Percentiles rank a stretch among this genome's conserved stretches.
These are phyloP conservation scores for Termitomyces sp. DNA, from an alignment of 768 basidiomycete genomes.

Conservation along the genomic window DNA sequence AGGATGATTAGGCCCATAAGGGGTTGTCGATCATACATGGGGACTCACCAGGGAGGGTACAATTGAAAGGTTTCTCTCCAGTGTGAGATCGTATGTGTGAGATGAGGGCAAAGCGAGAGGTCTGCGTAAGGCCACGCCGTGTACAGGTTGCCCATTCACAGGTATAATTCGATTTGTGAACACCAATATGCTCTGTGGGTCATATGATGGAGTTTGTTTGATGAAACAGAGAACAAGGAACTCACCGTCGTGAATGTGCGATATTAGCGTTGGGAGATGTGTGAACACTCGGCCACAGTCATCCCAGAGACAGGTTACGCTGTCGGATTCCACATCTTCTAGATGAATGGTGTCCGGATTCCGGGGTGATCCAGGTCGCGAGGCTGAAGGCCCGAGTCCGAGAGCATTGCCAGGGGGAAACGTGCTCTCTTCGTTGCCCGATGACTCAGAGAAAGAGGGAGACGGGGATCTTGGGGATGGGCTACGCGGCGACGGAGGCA, in stretches of 20 bases:
- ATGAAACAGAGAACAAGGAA: constrained; percentile 8
- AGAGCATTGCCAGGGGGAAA: constrained; percentile 22
- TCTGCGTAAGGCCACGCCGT: constrained; percentile 79
- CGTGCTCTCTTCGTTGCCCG: constrained; percentile 24
- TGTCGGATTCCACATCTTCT: constrained; percentile 37
- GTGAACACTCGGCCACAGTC: constrained; percentile 75
- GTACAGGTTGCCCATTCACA: constrained; percentile 89
- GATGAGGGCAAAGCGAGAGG: constrained; percentile 85
- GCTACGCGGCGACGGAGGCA: constrained; percentile 13
- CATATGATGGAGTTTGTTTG: background rate
- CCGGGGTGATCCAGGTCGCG: constrained; percentile 15
- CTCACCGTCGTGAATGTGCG: constrained; percentile 82
- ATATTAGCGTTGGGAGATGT: constrained; percentile 71
- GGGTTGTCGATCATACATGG: background rate
- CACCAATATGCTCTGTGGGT: constrained; percentile 70
- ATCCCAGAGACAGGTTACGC: constrained; percentile 81
- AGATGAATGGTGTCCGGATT: constrained; percentile 15
- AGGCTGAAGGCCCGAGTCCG: constrained; percentile 9
- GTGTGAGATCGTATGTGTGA: constrained; percentile 92
- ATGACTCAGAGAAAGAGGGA: constrained; percentile 30
- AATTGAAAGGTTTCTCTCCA: constrained; percentile 91
- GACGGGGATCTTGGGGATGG: constrained; percentile 13
- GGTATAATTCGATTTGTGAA: constrained; percentile 80
- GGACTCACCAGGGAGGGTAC: constrained; percentile 68
- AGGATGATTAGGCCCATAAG: constrained; percentile 5